Base-by-base conservation (phyloP, 805 yeast genomes). In the Candida ortonii region DNA sequence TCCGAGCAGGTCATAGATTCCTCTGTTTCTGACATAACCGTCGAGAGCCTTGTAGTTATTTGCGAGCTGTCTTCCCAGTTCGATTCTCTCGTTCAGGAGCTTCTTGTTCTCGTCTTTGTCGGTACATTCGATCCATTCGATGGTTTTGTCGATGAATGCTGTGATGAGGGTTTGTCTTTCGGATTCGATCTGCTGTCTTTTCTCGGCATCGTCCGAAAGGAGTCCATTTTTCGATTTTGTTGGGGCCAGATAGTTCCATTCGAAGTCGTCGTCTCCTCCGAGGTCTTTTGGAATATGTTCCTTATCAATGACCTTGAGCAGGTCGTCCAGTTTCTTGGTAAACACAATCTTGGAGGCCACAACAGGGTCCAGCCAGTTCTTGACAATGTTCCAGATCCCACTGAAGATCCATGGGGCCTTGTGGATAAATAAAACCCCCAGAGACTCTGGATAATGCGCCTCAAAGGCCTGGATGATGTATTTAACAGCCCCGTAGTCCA, bases 361-460 rank as follows among this genome's bases (percentile, higher is more conserved):
- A 16, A 86, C 96, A 3, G 97, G 97, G 57, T 93, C 97, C 38
- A 90, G 68, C 97, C 97, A 90, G 50, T 81, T 80, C 60, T 86
- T 87, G 50, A 93, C 78, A 48, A 90, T 76, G 48, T 80, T 83
- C 97, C 98, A 93, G 40, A 90, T 85, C 16, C 96, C 90, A 33
- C 84, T 78, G 65, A 93, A 93, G 35, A 93, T 77, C 97, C 97
- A 88, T 17, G 98, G 98, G 0, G 98, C 97, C 50, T 84, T 84
- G 65, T 87, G 95, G 41, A 93, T 83, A 47, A 87, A 73, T 34
- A 93, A 65, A 36, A 75, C 76, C 12, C 96, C 96, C 41, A 93
- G 71, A 25, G 86, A 81, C 62, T 93, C 98, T 1, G 98, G 98
- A 59, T 90, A 93, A 57, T 90, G 96, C 0, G 95, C 95, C 67